Evolutionary conservation across 2,329 filamentous ascomycete species (phyloP), one percentile per base, ranked within the genome.

Genomic region (Monilinia fructicola): DNA sequence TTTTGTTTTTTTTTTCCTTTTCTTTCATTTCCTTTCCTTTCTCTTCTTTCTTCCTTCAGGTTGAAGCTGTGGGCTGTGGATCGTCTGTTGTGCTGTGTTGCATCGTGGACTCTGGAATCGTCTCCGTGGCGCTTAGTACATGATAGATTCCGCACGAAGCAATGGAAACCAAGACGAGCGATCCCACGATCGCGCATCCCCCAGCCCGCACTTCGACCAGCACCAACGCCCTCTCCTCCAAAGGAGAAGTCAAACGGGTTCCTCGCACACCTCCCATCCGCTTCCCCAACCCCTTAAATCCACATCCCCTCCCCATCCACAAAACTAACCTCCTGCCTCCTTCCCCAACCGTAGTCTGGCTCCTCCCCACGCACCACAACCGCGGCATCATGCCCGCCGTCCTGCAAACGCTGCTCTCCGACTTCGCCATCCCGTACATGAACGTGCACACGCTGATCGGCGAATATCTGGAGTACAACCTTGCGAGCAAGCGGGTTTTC

Each of bases 391-490:
- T 69, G 67, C 52, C 56, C 11, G 66, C 35, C n/a, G 56, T 62
- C 14, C 55, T 69, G 2, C 44, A 35, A 23, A 46, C 66, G 5
- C 35, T 69, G 5, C 48, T 65, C 7, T 40, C 48, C 5, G 67
- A 69, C 2, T 62, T 67, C 23, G 58, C 66, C 31, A 42, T 69
- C 5, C 67, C 67, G 4, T 67, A 63, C 28, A 63, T 67, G 62
- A 69, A 69, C 50, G 28, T 44, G 23, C 31, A 38, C 54, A 18
- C 38, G 4, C 10, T 69, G 28, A 53, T 38, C 0, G 65, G 56
- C 2, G 35, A 58, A n/a, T 68, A 66, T n/a, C 18, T 68, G 4
- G 55, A 58, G 10, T 55, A 62, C 26, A 67, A 69, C 14, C 4
- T 11, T 18, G 55, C 55, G 28, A 69, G 67, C 55, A 63, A 53